Base-by-base conservation (phyloP, 2,329 filamentous ascomycete genomes). In the Ophiostoma novo-ulmi region DNA sequence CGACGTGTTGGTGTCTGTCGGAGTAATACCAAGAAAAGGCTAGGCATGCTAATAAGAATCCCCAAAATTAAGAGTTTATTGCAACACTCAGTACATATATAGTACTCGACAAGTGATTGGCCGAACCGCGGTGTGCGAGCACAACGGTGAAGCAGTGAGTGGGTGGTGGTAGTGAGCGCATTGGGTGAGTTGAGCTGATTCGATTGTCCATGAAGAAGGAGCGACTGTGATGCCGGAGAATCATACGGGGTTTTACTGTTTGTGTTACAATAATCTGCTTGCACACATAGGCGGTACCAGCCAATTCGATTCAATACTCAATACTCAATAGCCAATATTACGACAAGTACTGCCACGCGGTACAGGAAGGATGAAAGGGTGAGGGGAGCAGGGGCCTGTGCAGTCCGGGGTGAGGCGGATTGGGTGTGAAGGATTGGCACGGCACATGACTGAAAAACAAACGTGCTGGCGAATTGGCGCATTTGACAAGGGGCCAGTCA, bases 371-470 rank as follows among this genome's bases (percentile, higher is more conserved):
- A 44, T 31, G 31, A 31, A 4, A 4, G 39, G 11, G 48, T 22
- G 48, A 55, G 48, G 48, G n/a, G 31, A 17, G 35, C 58, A 64
- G 58, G 61, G 61, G 61, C 31, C 61, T 31, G 52, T 58, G n/a
- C 55, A 14, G 44, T 48, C 44, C 44, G 44, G 44, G 44, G 44
- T n/a, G 44, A 44, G 61, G 55, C 31, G 31, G 31, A 31, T 4
- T 31, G 31, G 31, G 31, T 31, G 22, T 64, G 61, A 64, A 64
- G 61, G 39, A 64, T 38, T 64, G 61, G 31, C 61, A 31, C 7
- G 61, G 31, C 61, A 64, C 61, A 36, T 64, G 61, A 64, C 61
- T 11, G 52, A 14, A 64, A 64, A 64, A 20, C 44, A 48, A 48
- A 48, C 31, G 31, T 31, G 31, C 31, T 31, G 20, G 26, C 52